A percentile compares a stretch with the other conserved stretches of the same genome.
Conservation (phyloP, 768 basidiomycete species). For the Russula foetens region DNA sequence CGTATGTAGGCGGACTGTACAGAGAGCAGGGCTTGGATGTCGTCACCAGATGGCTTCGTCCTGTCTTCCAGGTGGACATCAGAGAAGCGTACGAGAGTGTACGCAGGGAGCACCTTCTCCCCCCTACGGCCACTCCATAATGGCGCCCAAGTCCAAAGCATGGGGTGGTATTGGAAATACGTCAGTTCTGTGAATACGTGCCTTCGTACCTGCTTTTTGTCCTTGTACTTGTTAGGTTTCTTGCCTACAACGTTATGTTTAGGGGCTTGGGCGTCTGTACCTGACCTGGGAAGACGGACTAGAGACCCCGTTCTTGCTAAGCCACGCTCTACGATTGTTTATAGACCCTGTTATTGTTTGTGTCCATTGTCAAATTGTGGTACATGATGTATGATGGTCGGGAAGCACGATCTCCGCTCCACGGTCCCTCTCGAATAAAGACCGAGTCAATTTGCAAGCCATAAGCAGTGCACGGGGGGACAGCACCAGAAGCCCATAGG, state of each 20-base stretch:
- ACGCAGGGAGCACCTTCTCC: constrained; percentile 6
- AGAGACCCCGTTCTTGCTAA: neutral
- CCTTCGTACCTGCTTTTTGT: neutral
- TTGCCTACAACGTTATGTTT: neutral
- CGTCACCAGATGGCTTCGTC: constrained; percentile 2
- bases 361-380: neutral
- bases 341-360: neutral
- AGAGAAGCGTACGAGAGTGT: constrained; percentile 2
- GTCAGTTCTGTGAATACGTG: neutral
- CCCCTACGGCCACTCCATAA: neutral
- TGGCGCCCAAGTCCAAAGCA: neutral
- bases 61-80: neutral
- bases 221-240: neutral
- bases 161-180: neutral
- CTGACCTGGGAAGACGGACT: neutral
- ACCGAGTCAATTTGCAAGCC: neutral
- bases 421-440: neutral
- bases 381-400: neutral
- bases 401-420: neutral
- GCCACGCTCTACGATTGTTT: neutral
- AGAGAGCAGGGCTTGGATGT: constrained; percentile 9
- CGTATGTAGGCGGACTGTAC: constrained; percentile 11
- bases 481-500: neutral
- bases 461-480: neutral
- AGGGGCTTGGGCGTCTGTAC: neutral